Evolutionary conservation across 176 grass and related monocot species (phyloP).

Genomic region (Avena eriantha): DNA sequence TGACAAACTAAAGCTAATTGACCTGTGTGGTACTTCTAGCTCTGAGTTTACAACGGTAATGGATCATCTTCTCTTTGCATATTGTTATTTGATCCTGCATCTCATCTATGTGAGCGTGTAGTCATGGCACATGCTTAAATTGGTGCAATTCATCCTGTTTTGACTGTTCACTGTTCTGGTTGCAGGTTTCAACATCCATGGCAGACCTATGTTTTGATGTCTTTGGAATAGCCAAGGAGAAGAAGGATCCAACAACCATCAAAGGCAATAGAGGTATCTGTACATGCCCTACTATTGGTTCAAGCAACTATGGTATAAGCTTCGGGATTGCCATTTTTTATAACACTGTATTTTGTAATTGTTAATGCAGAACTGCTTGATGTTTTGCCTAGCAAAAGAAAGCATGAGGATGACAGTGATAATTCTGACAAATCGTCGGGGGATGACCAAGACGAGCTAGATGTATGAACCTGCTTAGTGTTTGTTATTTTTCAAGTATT

Average conservation of each 20-base stretch:
- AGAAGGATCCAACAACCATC: constrained; percentile 80
- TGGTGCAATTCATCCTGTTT: not conserved
- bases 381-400: constrained; percentile 89
- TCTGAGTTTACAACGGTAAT: constrained; percentile 86
- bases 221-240: constrained; percentile 91
- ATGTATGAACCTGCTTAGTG: constrained; percentile 44
- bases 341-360: not conserved
- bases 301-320: not conserved
- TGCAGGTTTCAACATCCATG: constrained; percentile 95
- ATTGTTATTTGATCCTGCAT: not conserved
- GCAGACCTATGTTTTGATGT: constrained; percentile 93
- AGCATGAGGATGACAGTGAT: constrained; percentile 62
- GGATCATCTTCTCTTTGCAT: not conserved
- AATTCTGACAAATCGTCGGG: constrained; percentile 59
- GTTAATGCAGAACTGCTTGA: constrained; percentile 70
- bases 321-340: not conserved
- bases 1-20: constrained; percentile 89
- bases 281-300: not conserved
- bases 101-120: not conserved
- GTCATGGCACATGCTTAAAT: not conserved
- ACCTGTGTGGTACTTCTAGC: constrained; percentile 87
- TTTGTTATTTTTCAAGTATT: not conserved
- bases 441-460: constrained; percentile 60
- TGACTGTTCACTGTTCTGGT: constrained; percentile 34
- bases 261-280: constrained; percentile 90